A percentile compares a stretch with the other conserved stretches of the same genome.
Conservation (phyloP, 352 stramenopile genomes). For the Poterioochromonas sp. region DNA sequence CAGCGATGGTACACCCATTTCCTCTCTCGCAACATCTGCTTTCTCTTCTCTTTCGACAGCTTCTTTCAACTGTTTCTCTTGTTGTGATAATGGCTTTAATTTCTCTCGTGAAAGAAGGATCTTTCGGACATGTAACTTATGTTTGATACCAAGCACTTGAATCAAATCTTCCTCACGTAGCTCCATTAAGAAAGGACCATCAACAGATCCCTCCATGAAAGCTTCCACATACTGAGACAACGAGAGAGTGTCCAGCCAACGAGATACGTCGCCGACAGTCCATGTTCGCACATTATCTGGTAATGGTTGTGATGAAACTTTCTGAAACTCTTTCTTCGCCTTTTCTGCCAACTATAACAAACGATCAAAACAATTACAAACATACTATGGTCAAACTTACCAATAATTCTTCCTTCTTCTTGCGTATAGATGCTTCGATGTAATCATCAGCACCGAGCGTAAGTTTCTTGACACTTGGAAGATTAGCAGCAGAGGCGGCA, state of each 20-base stretch:
- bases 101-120: constrained; percentile 70
- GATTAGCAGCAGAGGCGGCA: constrained; percentile 68
- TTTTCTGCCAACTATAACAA: constrained; percentile 45
- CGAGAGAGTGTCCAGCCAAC: constrained; percentile 78
- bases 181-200: constrained; percentile 80
- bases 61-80: constrained; percentile 46
- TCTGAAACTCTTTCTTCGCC: constrained; percentile 57
- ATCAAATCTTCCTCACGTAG: constrained; percentile 71
- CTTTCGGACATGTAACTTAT: constrained; percentile 82
- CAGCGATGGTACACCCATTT: not conserved
- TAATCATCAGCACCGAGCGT: constrained; percentile 58
- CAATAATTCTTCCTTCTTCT: constrained; percentile 62
- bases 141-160: constrained; percentile 71
- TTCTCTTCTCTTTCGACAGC: not conserved
- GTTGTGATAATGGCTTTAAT: constrained; percentile 63
- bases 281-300: constrained; percentile 40
- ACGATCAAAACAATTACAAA: not conserved
- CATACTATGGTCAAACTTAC: not conserved
- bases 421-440: constrained; percentile 51
- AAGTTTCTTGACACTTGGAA: constrained; percentile 62
- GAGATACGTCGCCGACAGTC: constrained; percentile 70
- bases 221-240: constrained; percentile 76
- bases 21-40: not conserved
- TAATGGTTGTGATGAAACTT: constrained; percentile 38
- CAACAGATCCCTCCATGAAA: constrained; percentile 73